Percentiles rank a stretch among this genome's conserved stretches.
Conservation (phyloP, 352 stramenopile genomes). For the Phytophthora pluvialis region DNA sequence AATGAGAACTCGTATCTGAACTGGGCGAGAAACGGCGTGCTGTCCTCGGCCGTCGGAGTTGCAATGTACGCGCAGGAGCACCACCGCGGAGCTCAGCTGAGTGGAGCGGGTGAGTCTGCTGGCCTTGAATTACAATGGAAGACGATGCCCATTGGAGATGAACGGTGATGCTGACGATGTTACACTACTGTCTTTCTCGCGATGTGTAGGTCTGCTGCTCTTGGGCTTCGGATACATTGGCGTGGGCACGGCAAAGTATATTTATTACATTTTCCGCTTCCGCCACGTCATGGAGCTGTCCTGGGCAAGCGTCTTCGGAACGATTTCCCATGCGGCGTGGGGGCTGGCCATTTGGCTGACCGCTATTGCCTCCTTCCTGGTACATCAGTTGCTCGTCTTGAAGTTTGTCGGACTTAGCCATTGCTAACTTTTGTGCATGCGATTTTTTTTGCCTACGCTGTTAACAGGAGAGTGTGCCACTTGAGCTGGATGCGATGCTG, state of each 20-base stretch:
- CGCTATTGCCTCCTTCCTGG: constrained; percentile 84
- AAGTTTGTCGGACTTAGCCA: not conserved
- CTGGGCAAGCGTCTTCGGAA: constrained; percentile 85
- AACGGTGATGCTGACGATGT: constrained; percentile 5
- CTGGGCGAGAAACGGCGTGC: constrained; percentile 85
- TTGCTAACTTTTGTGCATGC: constrained; percentile 14
- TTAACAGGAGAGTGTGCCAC: constrained; percentile 79
- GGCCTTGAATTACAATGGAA: not conserved
- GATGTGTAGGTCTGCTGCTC: constrained; percentile 63
- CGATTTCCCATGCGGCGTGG: constrained; percentile 82
- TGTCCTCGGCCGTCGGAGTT: constrained; percentile 83
- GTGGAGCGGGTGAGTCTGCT: constrained; percentile 59
- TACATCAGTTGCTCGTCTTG: constrained; percentile 29
- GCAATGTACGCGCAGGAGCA: constrained; percentile 91
- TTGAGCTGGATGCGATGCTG: constrained; percentile 86
- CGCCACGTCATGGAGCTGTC: constrained; percentile 88
- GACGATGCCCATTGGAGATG: not conserved
- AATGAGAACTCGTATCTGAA: constrained; percentile 92
- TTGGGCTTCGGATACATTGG: constrained; percentile 90
- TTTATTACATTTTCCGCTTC: constrained; percentile 91
- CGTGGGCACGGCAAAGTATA: constrained; percentile 89
- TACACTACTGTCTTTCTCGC: not conserved
- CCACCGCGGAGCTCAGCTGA: constrained; percentile 84
- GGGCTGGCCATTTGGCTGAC: constrained; percentile 88
- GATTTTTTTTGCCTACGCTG: constrained; percentile 1